Conservation (phyloP, 2,329 filamentous ascomycete species). For the Fusarium zealandicum region DNA sequence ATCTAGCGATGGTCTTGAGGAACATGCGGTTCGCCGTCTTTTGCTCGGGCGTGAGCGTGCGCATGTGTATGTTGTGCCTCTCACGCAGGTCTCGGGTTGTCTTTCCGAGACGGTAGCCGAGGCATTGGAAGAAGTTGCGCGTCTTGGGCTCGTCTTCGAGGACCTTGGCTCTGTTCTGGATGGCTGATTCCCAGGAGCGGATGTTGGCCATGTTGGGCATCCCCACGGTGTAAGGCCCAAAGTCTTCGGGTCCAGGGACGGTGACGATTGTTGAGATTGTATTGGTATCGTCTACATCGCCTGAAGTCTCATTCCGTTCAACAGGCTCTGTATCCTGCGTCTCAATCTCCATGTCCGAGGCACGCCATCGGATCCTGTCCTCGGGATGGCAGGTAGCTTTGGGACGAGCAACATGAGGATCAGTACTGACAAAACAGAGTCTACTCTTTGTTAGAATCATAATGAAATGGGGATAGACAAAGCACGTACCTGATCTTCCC, state of each 20-base stretch:
- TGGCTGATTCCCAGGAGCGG: slow-evolving; percentile 7
- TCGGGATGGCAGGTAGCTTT: slow-evolving; percentile 30
- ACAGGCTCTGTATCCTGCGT: not conserved
- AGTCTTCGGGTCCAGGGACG: slow-evolving; percentile 12
- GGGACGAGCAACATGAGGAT: slow-evolving; percentile 3
- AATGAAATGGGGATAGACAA: not conserved
- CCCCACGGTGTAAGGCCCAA: slow-evolving; percentile 16
- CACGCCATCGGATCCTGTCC: slow-evolving; percentile 29
- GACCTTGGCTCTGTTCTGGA: not conserved
- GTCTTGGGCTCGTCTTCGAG: slow-evolving; percentile 12
- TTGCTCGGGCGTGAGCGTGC: slow-evolving; percentile 13
- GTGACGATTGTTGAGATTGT: slow-evolving; percentile 25
- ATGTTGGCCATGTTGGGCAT: slow-evolving; percentile 28
- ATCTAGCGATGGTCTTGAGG: slow-evolving; percentile 13
- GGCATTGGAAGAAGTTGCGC: slow-evolving; percentile 33
- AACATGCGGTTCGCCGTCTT: slow-evolving; percentile 21
- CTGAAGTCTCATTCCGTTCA: not conserved
- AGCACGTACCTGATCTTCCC: slow-evolving; percentile 25
- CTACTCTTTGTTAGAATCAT: slow-evolving; percentile 18
- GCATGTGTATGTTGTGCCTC: slow-evolving; percentile 2
- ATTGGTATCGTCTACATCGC: not conserved
- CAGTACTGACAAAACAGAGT: not conserved
- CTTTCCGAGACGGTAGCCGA: slow-evolving; percentile 51
- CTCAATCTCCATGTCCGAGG: slow-evolving; percentile 2
- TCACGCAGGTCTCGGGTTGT: slow-evolving; percentile 38